Percentiles rank a stretch among this genome's conserved stretches.
phyloP scores from a whole-genome alignment of 208 protist species.

The Wallacemonas sp. region DNA sequence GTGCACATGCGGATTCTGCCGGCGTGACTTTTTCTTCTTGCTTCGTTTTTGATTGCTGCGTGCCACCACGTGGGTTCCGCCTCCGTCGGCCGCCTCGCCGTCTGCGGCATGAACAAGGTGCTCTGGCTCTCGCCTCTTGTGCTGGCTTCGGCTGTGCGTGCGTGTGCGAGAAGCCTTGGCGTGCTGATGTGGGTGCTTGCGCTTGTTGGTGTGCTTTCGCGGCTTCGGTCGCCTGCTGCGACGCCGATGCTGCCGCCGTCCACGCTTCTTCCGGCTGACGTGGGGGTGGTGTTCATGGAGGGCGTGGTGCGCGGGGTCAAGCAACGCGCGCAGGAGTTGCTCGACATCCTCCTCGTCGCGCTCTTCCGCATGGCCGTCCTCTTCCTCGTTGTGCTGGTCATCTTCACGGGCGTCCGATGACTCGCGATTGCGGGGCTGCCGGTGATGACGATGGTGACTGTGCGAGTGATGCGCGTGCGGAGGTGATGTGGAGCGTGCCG shows the following conservation, averaged over 20 bases:
- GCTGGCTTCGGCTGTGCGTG: constrained; percentile 24
- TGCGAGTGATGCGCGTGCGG: background rate
- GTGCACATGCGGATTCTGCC: constrained; percentile 27
- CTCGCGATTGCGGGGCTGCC: background rate
- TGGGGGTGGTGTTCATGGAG: constrained; percentile 21
- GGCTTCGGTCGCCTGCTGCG: constrained; percentile 21
- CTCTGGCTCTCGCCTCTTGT: background rate
- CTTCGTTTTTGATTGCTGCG: background rate
- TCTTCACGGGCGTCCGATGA: background rate
- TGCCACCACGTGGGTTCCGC: too few relatives aligned
- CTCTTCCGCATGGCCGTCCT: background rate
- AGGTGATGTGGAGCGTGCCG: background rate
- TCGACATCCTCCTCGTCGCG: constrained; percentile 2
- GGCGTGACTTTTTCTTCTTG: constrained; percentile 10
- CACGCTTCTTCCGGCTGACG: constrained; percentile 28
- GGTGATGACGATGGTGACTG: background rate
- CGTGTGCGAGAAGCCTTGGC: background rate
- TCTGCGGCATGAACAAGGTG: too few relatives aligned
- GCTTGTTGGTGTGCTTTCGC: constrained; percentile 18
- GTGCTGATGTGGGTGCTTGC: constrained; percentile 14
- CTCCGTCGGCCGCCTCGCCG: background rate
- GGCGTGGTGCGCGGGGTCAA: constrained; percentile 10
- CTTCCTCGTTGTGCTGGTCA: background rate
- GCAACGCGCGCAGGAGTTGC: background rate
- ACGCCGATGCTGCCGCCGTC: constrained; percentile 28